These are phyloP conservation scores for Ceratocystis diversiconidia DNA, from an alignment of 2,329 filamentous ascomycete genomes.

Conservation along the genomic window DNA sequence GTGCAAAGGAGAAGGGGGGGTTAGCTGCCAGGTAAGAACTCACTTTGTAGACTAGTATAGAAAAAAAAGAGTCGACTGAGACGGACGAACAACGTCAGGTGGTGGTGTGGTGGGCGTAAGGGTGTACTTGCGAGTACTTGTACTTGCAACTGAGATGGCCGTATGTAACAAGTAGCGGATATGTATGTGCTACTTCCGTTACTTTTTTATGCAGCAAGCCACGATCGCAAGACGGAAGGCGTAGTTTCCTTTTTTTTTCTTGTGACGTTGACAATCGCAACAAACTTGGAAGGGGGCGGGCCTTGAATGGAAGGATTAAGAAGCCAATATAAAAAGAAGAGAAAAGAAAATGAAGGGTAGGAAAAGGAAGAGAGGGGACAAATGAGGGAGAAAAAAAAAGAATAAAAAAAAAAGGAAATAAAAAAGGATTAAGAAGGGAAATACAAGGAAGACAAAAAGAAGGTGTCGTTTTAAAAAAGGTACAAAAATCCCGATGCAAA, in stretches of 20 bases:
- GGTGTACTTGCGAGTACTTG: neutral
- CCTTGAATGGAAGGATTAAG: neutral
- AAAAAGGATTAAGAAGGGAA: neutral
- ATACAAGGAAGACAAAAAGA: neutral
- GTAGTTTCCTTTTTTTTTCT: slow-evolving; percentile 6
- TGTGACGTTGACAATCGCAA: neutral
- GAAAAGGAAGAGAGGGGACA: neutral
- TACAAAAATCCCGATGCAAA: neutral
- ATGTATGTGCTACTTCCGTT: neutral
- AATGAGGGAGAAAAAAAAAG: neutral
- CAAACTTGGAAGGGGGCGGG: neutral
- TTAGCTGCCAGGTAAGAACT: neutral
- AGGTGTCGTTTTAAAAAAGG: neutral
- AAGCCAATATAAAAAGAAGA: neutral
- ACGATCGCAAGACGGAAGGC: neutral
- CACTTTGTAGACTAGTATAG: neutral
- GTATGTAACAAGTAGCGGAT: neutral
- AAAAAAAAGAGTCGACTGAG: neutral
- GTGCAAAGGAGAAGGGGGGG: slow-evolving; percentile 3
- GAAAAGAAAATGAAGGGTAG: neutral
- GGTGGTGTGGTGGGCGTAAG: neutral
- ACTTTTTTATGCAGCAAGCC: neutral
- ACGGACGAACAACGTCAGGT: neutral
- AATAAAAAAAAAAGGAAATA: neutral
- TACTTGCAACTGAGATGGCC: neutral